A percentile compares a stretch with the other conserved stretches of the same genome.
Conservation (phyloP, 1,284 basidiomycete species). For the Mycena sp. region DNA sequence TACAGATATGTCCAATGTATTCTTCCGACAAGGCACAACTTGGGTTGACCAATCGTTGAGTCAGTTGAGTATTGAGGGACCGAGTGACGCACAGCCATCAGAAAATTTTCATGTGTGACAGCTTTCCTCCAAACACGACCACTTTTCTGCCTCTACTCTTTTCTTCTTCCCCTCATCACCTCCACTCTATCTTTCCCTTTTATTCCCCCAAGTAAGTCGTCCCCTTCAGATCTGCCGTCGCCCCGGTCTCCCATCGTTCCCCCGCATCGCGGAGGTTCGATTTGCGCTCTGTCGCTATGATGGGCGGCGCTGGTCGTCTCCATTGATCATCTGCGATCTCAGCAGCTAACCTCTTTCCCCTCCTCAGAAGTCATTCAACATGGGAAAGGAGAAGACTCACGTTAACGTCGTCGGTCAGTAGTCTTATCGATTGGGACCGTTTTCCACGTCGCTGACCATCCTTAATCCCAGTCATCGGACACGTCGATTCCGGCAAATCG, state of each 20-base stretch:
- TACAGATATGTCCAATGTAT: constrained; percentile 19
- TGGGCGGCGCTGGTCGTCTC: constrained; percentile 30
- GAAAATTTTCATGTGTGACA: constrained; percentile 15
- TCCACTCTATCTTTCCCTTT: neutral
- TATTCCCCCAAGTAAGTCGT: constrained; percentile 16
- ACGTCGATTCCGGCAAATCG: constrained; percentile 98
- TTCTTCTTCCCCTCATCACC: constrained; percentile 14
- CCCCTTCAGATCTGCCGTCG: constrained; percentile 51
- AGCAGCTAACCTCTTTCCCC: constrained; percentile 38
- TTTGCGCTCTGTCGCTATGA: constrained; percentile 24
- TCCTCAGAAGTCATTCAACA: constrained; percentile 64
- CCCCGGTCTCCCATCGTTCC: constrained; percentile 59
- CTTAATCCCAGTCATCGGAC: constrained; percentile 88
- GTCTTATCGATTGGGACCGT: constrained; percentile 40
- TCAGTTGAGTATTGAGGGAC: constrained; percentile 2
- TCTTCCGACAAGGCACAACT: neutral
- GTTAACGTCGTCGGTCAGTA: constrained; percentile 91
- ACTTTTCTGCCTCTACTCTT: constrained; percentile 10
- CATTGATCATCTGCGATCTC: constrained; percentile 42
- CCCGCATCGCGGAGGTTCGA: constrained; percentile 33
- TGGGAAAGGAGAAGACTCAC: constrained; percentile 91
- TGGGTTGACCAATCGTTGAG: too few species aligned
- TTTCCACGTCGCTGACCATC: constrained; percentile 33
- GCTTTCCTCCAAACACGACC: neutral
- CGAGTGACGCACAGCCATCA: neutral